phyloP scores from a whole-genome alignment of 2,329 filamentous ascomycete species.

The Penicillium brasilianum region DNA sequence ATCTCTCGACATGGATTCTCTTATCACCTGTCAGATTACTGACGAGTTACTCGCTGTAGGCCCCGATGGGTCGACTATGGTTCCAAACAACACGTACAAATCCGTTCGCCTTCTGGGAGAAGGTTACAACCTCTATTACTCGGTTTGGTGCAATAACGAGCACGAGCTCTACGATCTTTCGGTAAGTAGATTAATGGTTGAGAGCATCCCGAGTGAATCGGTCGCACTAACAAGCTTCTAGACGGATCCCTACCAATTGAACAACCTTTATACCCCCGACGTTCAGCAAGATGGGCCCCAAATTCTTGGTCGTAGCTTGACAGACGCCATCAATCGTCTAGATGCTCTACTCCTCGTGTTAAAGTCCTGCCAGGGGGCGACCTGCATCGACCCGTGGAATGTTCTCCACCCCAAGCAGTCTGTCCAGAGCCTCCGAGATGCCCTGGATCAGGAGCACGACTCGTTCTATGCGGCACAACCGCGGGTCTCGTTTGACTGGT shows the following conservation, averaged over 20 bases:
- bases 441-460: constrained; percentile 38
- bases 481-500: constrained; percentile 41
- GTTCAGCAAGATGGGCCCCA: not conserved
- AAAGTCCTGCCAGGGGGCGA: constrained; percentile 45
- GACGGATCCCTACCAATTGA: constrained; percentile 44
- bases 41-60: constrained; percentile 17
- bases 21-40: not conserved
- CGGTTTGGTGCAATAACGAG: constrained; percentile 49
- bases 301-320: constrained; percentile 30
- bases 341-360: constrained; percentile 46
- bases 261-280: constrained; percentile 38
- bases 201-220: too few relatives aligned
- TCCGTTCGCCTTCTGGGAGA: constrained; percentile 43
- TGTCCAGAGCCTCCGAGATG: constrained; percentile 40
- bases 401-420: constrained; percentile 40
- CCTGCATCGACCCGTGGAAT: constrained; percentile 46
- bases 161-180: constrained; percentile 49
- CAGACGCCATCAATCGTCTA: constrained; percentile 34
- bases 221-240: constrained; percentile 16
- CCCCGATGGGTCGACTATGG: constrained; percentile 21
- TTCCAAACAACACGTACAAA: constrained; percentile 49
- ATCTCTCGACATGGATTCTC: not conserved
- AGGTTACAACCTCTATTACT: constrained; percentile 47
- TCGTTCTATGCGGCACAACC: constrained; percentile 40
- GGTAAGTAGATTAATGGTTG: constrained; percentile 27